Evolutionary conservation across 2,329 filamentous ascomycete species (phyloP).

Genomic region (Talaromyces sp.): DNA sequence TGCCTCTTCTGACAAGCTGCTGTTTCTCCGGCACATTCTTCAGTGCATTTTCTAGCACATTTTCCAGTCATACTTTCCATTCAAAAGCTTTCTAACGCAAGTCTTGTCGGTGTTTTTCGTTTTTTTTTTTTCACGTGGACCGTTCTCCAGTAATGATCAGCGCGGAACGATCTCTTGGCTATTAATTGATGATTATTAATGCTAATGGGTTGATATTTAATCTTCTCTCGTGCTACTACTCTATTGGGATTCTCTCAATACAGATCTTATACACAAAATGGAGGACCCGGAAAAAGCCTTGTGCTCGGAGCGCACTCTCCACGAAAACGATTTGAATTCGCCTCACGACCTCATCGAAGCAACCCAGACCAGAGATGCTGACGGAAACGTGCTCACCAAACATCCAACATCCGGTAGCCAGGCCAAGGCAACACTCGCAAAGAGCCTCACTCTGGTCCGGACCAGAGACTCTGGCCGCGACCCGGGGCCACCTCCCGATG

Average conservation of each 20-base stretch:
- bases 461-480: slow-evolving; percentile 9
- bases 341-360: neutral
- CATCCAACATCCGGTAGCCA: neutral
- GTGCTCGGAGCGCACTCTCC: neutral
- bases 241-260: neutral
- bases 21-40: neutral
- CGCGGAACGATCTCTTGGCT: neutral
- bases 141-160: neutral
- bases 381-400: neutral
- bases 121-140: too few species aligned
- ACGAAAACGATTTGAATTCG: neutral
- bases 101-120: too few species aligned
- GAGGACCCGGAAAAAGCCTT: neutral
- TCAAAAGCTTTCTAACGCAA: too few species aligned
- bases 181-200: neutral
- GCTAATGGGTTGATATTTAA: too few species aligned
- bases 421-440: slow-evolving; percentile 1
- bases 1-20: neutral
- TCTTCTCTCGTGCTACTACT: neutral
- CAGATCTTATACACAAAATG: neutral
- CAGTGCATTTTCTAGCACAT: neutral
- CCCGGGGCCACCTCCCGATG: slow-evolving; percentile 23
- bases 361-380: neutral
- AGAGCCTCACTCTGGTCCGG: slow-evolving; percentile 7
- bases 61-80: neutral